Evolutionary conservation across 306 rosid species (phyloP).

Genomic region (Vigna unguiculata): DNA sequence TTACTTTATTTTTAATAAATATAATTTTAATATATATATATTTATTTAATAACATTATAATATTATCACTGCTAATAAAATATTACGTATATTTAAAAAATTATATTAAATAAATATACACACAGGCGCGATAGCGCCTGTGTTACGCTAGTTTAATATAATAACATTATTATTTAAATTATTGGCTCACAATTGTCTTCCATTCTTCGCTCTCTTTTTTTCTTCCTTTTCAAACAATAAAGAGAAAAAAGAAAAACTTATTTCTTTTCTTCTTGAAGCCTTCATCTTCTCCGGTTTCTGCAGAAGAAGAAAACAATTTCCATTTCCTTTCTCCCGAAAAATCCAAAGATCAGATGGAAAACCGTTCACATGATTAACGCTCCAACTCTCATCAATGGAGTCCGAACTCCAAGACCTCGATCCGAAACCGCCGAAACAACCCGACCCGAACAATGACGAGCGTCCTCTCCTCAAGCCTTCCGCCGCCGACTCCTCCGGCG

Average conservation of each 20-base stretch:
- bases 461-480: conserved; percentile 68
- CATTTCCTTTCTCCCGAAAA: background rate
- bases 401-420: conserved; percentile 63
- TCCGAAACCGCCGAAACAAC: conserved; percentile 45
- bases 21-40: no score
- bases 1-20: no score
- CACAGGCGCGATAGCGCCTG: no score
- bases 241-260: no score
- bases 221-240: background rate
- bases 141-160: no score
- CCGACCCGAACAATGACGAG: conserved; percentile 49
- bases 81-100: no score
- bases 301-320: background rate
- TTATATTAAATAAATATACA: no score
- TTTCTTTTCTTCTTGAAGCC: background rate
- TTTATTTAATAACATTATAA: no score
- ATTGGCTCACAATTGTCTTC: background rate
- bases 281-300: background rate
- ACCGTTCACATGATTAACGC: background rate
- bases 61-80: no score
- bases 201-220: background rate
- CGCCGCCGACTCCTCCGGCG: conserved; percentile 42
- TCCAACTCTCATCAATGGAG: conserved; percentile 27
- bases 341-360: background rate
- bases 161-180: no score